phyloP scores from a whole-genome alignment of 2,329 filamentous ascomycete species.

The Emydomyces testavorans region DNA sequence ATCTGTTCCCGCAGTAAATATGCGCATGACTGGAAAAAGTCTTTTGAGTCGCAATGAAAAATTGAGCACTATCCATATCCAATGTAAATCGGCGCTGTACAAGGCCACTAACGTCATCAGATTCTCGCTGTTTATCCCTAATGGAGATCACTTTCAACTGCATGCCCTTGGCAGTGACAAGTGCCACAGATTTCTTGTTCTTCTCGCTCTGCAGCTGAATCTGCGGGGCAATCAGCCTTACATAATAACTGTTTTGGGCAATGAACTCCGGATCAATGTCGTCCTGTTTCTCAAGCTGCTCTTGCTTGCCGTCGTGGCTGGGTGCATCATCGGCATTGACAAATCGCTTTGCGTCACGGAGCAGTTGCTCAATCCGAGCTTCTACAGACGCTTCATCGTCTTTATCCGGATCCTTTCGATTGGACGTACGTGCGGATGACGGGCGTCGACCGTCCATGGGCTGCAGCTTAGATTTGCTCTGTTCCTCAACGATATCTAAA shows the following conservation, averaged over 20 bases:
- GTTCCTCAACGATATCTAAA: slow-evolving; percentile 91
- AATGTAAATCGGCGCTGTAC: slow-evolving; percentile 90
- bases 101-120: slow-evolving; percentile 84
- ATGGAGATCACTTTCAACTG: slow-evolving; percentile 95
- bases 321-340: slow-evolving; percentile 56
- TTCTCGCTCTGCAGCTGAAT: slow-evolving; percentile 98
- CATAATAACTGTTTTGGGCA: slow-evolving; percentile 84
- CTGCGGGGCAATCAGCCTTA: slow-evolving; percentile 89
- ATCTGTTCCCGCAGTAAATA: slow-evolving; percentile 87
- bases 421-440: slow-evolving; percentile 20
- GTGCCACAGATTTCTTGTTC: slow-evolving; percentile 88
- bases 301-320: slow-evolving; percentile 22
- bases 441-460: slow-evolving; percentile 17
- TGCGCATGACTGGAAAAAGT: slow-evolving; percentile 79
- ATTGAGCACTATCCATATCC: slow-evolving; percentile 94
- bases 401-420: slow-evolving; percentile 32
- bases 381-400: slow-evolving; percentile 60
- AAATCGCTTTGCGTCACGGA: slow-evolving; percentile 73
- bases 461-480: slow-evolving; percentile 57
- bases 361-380: slow-evolving; percentile 72
- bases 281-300: slow-evolving; percentile 46
- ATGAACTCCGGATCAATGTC: slow-evolving; percentile 81
- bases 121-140: slow-evolving; percentile 90
- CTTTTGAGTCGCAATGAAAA: slow-evolving; percentile 92
- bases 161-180: slow-evolving; percentile 97